These are phyloP conservation scores for Plectosphaerella plurivora DNA, from an alignment of 2,329 filamentous ascomycete genomes.

Conservation along the genomic window DNA sequence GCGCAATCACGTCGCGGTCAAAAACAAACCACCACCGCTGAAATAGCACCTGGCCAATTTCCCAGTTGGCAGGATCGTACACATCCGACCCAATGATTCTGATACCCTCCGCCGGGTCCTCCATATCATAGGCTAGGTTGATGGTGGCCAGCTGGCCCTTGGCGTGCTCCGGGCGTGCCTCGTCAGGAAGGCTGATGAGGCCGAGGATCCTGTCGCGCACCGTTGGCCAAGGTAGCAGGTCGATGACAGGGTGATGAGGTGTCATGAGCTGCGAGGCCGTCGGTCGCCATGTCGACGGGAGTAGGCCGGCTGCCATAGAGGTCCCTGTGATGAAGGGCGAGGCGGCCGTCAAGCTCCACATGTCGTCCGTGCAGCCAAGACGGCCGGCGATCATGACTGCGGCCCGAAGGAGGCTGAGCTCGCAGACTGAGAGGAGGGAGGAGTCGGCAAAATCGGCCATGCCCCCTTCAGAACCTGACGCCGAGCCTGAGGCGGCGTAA, in stretches of 20 bases:
- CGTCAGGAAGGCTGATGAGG: slow-evolving; percentile 43
- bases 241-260: slow-evolving; percentile 53
- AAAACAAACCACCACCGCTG: slow-evolving; percentile 59
- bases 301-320: slow-evolving; percentile 24
- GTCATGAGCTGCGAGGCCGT: slow-evolving; percentile 42
- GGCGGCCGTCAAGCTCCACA: slow-evolving; percentile 41
- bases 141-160: slow-evolving; percentile 41
- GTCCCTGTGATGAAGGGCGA: slow-evolving; percentile 39
- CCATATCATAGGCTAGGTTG: slow-evolving; percentile 52
- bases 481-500: background rate
- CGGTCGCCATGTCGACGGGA: slow-evolving; percentile 45
- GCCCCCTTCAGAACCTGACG: background rate
- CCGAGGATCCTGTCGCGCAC: slow-evolving; percentile 49
- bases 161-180: slow-evolving; percentile 41
- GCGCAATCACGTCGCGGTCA: slow-evolving; percentile 46
- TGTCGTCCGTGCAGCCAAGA: slow-evolving; percentile 31
- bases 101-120: slow-evolving; percentile 48
- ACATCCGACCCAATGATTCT: slow-evolving; percentile 45
- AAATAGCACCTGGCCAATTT: slow-evolving; percentile 54
- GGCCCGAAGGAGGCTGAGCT: slow-evolving; percentile 42
- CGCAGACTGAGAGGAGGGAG: slow-evolving; percentile 41
- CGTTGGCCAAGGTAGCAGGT: slow-evolving; percentile 53
- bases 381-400: slow-evolving; percentile 41
- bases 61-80: slow-evolving; percentile 45
- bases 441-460: slow-evolving; percentile 35